Conservation (phyloP, 768 basidiomycete genomes). For the Xanthoconium stramineum region DNA sequence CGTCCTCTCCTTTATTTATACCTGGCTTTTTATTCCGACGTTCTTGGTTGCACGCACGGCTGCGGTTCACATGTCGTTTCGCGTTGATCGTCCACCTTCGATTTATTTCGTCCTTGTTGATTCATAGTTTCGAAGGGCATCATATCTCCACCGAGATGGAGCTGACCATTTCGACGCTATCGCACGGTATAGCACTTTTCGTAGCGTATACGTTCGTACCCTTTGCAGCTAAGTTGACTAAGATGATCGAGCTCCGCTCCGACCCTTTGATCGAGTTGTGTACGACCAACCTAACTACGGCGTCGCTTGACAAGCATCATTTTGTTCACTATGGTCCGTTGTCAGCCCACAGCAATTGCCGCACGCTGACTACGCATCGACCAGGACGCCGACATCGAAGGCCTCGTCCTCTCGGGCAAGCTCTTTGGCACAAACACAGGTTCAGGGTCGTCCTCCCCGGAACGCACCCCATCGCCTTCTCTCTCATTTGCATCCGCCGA, state of each 20-base stretch:
- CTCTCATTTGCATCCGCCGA: constrained; percentile 22
- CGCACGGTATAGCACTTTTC: constrained; percentile 4
- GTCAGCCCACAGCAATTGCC: background rate
- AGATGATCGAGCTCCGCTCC: too few species aligned
- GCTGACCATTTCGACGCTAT: constrained; percentile 16
- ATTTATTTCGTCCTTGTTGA: background rate
- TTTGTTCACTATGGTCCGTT: constrained; percentile 15
- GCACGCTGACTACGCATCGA: constrained; percentile 1
- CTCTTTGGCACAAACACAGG: constrained; percentile 51
- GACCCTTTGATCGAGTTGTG: too few species aligned
- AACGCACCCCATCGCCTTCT: constrained; percentile 56
- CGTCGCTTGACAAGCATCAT: background rate
- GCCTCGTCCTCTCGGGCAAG: constrained; percentile 73
- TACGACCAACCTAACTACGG: too few species aligned
- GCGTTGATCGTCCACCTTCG: constrained; percentile 6
- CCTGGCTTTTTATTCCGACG: background rate
- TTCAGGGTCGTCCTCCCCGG: constrained; percentile 58
- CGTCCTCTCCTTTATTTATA: constrained; percentile 17
- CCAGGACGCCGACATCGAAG: constrained; percentile 55
- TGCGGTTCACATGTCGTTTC: background rate
- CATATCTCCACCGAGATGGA: constrained; percentile 19
- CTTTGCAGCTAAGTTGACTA: background rate
- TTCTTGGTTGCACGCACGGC: background rate
- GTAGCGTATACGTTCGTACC: constrained; percentile 1
- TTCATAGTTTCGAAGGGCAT: constrained; percentile 5